Evolutionary conservation across 2,329 filamentous ascomycete genomes (phyloP), one percentile per base, ranked within the genome.

Genomic region (Mariannaea sp.): DNA sequence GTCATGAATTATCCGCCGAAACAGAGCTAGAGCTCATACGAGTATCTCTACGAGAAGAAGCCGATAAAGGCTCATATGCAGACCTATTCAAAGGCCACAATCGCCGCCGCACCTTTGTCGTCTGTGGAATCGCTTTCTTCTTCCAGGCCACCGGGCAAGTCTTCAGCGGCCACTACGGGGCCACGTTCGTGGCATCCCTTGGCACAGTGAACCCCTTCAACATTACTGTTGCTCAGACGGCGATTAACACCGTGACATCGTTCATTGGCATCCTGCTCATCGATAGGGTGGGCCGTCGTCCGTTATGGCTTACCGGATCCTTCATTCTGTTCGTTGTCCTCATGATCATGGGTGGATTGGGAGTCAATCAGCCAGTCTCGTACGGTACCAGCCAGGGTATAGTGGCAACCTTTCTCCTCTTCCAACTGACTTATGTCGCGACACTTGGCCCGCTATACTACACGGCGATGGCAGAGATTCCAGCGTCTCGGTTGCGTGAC

Each of bases 61-160:
- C 33, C 3, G 47, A 57, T 17, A 59, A 64, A 39, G 65, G 62
- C 45, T 44, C 22, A 5, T 64, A 60, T 8, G 48, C 35, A 3
- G 65, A 67, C 27, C 33, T 55, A 4, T 61, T 55, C 44, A 29
- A 39, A 13, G 14, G 14, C 5, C 17, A 39, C 14, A 17, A 39
- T 13, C 7, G 17, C 16, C 17, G 19, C 30, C 39, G 39, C 10
- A 42, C 39, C 13, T 17, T 42, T 5, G 13, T 42, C 12, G 26
- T 30, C n/a, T n/a, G 24, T 7, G 39, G 39, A 13, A 30, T 42
- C 39, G 26, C 24, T n/a, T 27, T 42, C 19, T 42, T 42, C 39
- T 22, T 17, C 6, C 39, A 42, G 19, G 22, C 26, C 13, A 42
- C 39, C 12, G 39, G 39, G 5, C 39, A 42, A 14, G 12, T 26